phyloP scores from a whole-genome alignment of 2,329 filamentous ascomycete species.

The Neonectria neomacrospora region DNA sequence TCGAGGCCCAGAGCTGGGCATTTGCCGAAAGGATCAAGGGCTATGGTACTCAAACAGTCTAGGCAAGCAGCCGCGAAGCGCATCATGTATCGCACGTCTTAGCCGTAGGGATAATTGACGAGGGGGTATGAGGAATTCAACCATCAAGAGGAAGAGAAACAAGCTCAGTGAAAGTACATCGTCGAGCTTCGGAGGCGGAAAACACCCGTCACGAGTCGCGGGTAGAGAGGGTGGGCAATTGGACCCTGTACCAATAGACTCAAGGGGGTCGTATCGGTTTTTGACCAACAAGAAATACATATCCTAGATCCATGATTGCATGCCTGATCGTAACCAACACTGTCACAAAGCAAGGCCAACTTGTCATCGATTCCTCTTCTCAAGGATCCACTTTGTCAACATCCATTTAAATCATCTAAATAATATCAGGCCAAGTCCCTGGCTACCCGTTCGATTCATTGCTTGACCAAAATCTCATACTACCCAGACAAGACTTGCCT shows the following conservation, averaged over 20 bases:
- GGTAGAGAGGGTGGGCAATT: background rate
- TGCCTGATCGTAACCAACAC: constrained; percentile 34
- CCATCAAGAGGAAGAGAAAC: constrained; percentile 10
- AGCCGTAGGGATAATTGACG: constrained; percentile 27
- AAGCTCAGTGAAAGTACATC: constrained; percentile 10
- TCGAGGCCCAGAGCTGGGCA: constrained; percentile 97
- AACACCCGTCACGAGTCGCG: background rate
- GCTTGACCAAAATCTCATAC: constrained; percentile 35
- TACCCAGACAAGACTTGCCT: constrained; percentile 42
- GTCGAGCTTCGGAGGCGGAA: constrained; percentile 14
- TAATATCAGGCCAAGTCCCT: constrained; percentile 38
- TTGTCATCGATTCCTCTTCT: constrained; percentile 30
- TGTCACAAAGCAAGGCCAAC: constrained; percentile 33
- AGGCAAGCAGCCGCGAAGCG: constrained; percentile 34
- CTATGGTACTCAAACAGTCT: constrained; percentile 86
- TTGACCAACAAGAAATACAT: constrained; percentile 23
- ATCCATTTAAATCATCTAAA: constrained; percentile 38
- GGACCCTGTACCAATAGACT: constrained; percentile 27
- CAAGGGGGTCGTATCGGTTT: background rate
- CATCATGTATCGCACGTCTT: constrained; percentile 14
- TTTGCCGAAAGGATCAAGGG: constrained; percentile 96
- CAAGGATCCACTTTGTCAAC: constrained; percentile 22
- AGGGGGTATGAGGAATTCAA: constrained; percentile 21
- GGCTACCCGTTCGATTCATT: constrained; percentile 38
- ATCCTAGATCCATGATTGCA: constrained; percentile 35